phyloP scores from a whole-genome alignment of 2,329 filamentous ascomycete genomes.

The Cladosporium halotolerans region DNA sequence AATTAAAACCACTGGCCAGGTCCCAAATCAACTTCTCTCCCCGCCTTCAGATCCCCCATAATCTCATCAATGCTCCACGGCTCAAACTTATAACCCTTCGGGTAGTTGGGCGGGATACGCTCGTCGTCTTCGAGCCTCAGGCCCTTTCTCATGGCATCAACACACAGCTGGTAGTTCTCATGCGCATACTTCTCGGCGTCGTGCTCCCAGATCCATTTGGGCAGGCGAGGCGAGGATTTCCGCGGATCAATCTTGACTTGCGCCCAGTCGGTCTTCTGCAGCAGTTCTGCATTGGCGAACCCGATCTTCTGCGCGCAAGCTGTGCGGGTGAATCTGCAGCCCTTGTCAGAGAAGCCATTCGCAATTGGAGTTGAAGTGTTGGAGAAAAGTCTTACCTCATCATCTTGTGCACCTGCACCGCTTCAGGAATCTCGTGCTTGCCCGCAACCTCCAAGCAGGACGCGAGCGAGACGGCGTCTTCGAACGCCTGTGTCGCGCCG shows the following conservation, averaged over 20 bases:
- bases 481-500: slow-evolving; percentile 48
- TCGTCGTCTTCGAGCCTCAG: slow-evolving; percentile 34
- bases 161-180: slow-evolving; percentile 18
- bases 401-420: slow-evolving; percentile 29
- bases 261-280: slow-evolving; percentile 10
- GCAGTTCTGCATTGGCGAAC: slow-evolving; percentile 14
- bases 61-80: slow-evolving; percentile 40
- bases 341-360: not conserved
- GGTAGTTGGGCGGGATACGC: slow-evolving; percentile 36
- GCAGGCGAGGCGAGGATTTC: slow-evolving; percentile 2
- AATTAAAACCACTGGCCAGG: slow-evolving; percentile 24
- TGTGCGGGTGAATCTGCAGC: slow-evolving; percentile 15
- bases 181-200: slow-evolving; percentile 19
- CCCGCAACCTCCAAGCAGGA: slow-evolving; percentile 40
- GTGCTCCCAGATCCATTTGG: slow-evolving; percentile 17
- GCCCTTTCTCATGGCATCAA: slow-evolving; percentile 35
- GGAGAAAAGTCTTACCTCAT: slow-evolving; percentile 30
- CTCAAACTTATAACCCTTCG: slow-evolving; percentile 26
- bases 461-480: slow-evolving; percentile 46
- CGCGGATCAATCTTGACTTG: slow-evolving; percentile 11
- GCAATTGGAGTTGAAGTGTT: not conserved
- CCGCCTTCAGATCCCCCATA: slow-evolving; percentile 33
- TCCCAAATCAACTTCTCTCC: slow-evolving; percentile 31
- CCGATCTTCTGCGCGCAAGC: slow-evolving; percentile 20
- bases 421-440: slow-evolving; percentile 32